Conservation (phyloP, 306 rosid genomes). For the Abrus precatorius region DNA sequence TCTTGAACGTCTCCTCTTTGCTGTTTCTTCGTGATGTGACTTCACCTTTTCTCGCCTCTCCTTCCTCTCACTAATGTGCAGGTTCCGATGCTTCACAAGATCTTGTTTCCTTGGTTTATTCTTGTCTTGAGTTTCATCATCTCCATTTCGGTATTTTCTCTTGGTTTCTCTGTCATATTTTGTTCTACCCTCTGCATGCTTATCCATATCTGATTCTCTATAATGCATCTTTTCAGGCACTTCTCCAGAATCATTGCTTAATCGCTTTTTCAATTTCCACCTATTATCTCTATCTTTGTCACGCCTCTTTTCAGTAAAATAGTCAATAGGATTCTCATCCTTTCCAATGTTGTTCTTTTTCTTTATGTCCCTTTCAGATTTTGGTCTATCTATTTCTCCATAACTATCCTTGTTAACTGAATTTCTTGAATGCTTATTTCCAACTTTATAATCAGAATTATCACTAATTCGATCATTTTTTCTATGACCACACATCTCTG, state of each 20-base stretch:
- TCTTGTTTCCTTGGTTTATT: slow-evolving; percentile 61
- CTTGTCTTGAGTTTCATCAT: slow-evolving; percentile 61
- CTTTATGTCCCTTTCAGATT: slow-evolving; percentile 66
- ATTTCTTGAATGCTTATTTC: slow-evolving; percentile 65
- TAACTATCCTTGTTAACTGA: slow-evolving; percentile 57
- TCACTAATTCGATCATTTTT: slow-evolving; percentile 49
- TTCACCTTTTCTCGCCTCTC: slow-evolving; percentile 58
- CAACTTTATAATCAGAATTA: slow-evolving; percentile 57
- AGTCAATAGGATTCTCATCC: slow-evolving; percentile 59
- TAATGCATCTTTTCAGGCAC: slow-evolving; percentile 67
- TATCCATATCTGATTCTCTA: slow-evolving; percentile 62
- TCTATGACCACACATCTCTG: slow-evolving; percentile 40
- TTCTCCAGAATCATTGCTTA: slow-evolving; percentile 48
- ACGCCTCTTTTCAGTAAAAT: slow-evolving; percentile 59
- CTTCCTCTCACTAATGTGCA: slow-evolving; percentile 58
- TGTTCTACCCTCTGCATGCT: slow-evolving; percentile 57
- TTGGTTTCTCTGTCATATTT: slow-evolving; percentile 67
- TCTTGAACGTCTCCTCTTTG: slow-evolving; percentile 72
- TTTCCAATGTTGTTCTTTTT: slow-evolving; percentile 60
- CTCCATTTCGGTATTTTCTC: slow-evolving; percentile 65
- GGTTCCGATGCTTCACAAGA: slow-evolving; percentile 52
- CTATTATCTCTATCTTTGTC: slow-evolving; percentile 46
- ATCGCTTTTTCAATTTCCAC: slow-evolving; percentile 42
- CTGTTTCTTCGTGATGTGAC: slow-evolving; percentile 64
- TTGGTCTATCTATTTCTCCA: slow-evolving; percentile 56